Evolutionary conservation across 2,329 filamentous ascomycete genomes (phyloP), one percentile per base, ranked within the genome.

Genomic region (Phialemoniopsis sp.): DNA sequence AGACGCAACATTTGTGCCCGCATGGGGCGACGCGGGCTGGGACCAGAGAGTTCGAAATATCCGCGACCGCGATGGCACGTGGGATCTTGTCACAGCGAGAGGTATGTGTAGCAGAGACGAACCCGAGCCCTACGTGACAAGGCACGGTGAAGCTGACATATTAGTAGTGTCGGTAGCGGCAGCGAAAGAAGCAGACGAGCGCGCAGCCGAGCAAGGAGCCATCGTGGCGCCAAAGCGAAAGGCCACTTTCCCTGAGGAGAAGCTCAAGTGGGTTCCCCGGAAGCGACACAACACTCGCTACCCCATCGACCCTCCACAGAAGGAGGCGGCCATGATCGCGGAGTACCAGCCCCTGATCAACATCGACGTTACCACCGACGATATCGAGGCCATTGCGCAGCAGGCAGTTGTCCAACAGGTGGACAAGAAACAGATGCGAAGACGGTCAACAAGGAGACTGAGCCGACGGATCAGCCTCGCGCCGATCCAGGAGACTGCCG

Each of bases 271-370:
- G 40, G 46, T 59, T 2, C 55, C 58, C 3, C 47, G 54, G 17
- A 62, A 61, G 41, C 46, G 59, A 26, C 53, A 59, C 48, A 57
- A 55, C 43, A 47, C 48, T n/a, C 53, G 59, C 18, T 54, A 54
- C 47, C 56, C 57, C 3, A 45, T 60, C 16, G 43, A 48, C 21
- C 49, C 50, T 15, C 41, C 39, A 6, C 32, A 37, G n/a, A 41
- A 39, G 41, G 33, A 40, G 3, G 14, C 40, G 2, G 33, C 30
- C 15, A 50, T 47, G 41, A 39, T 52, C 13, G 52, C 48, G 3
- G 46, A 46, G 4, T 34, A 50, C 19, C 50, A 54, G 36, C 52
- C 53, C 2, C 37, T 47, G 15, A 49, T 49, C 34, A 41, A 50
- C n/a, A 48, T 50, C 16, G 42, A 49, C 12, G 15, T 49, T 1